Conservation (phyloP, 306 rosid genomes). For the Casuarina equisetifolia region DNA sequence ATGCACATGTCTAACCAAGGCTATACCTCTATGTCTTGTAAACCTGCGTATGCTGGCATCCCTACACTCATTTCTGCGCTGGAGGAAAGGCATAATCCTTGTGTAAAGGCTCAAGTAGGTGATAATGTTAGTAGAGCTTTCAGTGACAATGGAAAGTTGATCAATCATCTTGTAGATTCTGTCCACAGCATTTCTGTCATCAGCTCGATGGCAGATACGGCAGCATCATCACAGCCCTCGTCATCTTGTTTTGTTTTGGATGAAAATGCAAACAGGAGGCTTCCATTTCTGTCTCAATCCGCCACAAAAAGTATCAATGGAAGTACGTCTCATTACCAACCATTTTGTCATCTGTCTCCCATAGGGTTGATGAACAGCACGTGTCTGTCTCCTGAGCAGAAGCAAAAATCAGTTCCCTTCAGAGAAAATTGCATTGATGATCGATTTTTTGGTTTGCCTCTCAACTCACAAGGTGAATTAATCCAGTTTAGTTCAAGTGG, state of each 20-base stretch:
- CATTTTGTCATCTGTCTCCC: slow-evolving; percentile 35
- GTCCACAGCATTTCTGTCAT: slow-evolving; percentile 37
- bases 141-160: slow-evolving; percentile 45
- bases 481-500: slow-evolving; percentile 69
- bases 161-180: slow-evolving; percentile 45
- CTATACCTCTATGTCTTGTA: slow-evolving; percentile 30
- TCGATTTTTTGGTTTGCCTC: slow-evolving; percentile 73
- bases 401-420: slow-evolving; percentile 37
- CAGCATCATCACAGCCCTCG: slow-evolving; percentile 46
- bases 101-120: slow-evolving; percentile 38
- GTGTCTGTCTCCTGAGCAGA: slow-evolving; percentile 44
- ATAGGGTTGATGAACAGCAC: slow-evolving; percentile 44
- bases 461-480: slow-evolving; percentile 89
- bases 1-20: slow-evolving; percentile 42
- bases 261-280: slow-evolving; percentile 46
- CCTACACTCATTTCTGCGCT: slow-evolving; percentile 42
- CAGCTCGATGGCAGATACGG: slow-evolving; percentile 40
- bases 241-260: slow-evolving; percentile 43
- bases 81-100: slow-evolving; percentile 40
- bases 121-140: slow-evolving; percentile 41
- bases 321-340: slow-evolving; percentile 35
- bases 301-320: slow-evolving; percentile 36
- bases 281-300: slow-evolving; percentile 42
- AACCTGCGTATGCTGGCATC: slow-evolving; percentile 40
- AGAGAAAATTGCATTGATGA: slow-evolving; percentile 45